Conservation (phyloP, 257 asterid genomes). For the Leonotis leonurus region DNA sequence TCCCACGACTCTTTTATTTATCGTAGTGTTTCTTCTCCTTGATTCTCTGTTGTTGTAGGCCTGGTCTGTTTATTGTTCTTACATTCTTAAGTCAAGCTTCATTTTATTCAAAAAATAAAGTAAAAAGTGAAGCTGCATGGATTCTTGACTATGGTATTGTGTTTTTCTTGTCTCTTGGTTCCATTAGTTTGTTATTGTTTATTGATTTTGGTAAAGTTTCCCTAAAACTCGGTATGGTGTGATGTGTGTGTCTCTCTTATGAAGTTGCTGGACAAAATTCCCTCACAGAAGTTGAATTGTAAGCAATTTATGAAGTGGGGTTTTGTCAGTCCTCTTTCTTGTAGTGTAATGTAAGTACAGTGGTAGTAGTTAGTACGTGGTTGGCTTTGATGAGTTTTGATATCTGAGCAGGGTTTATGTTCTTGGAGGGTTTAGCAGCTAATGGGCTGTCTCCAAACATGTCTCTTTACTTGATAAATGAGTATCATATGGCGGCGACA, state of each 20-base stretch:
- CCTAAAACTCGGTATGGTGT: too few species aligned
- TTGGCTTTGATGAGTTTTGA: slow-evolving; percentile 4
- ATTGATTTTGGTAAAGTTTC: not conserved
- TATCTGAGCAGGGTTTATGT: slow-evolving; percentile 36
- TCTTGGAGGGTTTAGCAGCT: slow-evolving; percentile 49
- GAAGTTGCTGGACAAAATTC: not conserved
- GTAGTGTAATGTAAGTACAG: too few species aligned
- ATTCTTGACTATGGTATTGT: not conserved
- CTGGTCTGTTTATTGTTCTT: not conserved
- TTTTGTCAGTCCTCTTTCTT: not conserved
- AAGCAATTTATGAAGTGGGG: not conserved
- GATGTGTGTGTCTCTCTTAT: not conserved
- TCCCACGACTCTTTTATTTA: not conserved
- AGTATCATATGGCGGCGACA: slow-evolving; percentile 51
- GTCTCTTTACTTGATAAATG: slow-evolving; percentile 48
- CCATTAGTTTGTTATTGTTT: not conserved
- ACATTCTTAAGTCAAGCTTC: not conserved
- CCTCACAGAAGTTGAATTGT: not conserved
- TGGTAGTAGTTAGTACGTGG: too few species aligned
- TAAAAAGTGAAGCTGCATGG: too few species aligned
- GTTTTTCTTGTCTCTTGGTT: not conserved
- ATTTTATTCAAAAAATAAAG: too few species aligned
- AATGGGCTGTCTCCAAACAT: slow-evolving; percentile 52
- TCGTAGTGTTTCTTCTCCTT: not conserved
- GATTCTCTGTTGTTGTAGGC: not conserved